Percentiles rank a stretch among this genome's conserved stretches.
Evolutionary conservation across 495 filamentous ascomycete genomes (phyloP).

Genomic region (Xylaria bambusicola): DNA sequence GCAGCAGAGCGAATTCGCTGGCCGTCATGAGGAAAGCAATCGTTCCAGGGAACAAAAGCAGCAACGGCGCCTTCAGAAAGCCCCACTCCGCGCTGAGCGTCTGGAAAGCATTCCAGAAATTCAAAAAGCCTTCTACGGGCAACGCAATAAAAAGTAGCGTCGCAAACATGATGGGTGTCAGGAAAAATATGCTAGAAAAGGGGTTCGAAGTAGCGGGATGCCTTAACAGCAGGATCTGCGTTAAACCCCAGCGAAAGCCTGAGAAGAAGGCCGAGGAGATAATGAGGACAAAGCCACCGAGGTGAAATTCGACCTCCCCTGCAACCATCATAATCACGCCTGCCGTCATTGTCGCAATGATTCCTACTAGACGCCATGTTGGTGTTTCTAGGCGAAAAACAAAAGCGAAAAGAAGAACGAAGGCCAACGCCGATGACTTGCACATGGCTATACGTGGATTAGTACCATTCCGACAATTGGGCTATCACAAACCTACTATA

Average conservation of each 20-base stretch:
- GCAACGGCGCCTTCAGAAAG: conserved; percentile 48
- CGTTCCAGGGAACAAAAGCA: conserved; percentile 85
- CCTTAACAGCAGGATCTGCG: conserved; percentile 90
- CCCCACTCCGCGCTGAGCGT: conserved; percentile 68
- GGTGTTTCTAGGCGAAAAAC: conserved; percentile 88
- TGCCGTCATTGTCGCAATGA: conserved; percentile 90
- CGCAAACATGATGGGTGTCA: conserved; percentile 94
- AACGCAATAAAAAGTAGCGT: conserved; percentile 78
- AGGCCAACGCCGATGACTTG: conserved; percentile 93
- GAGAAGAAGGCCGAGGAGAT: conserved; percentile 93
- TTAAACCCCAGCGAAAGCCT: conserved; percentile 95
- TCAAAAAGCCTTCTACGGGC: conserved; percentile 76
- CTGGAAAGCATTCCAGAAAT: conserved; percentile 63
- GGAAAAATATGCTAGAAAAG: conserved; percentile 95
- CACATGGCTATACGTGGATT: conserved; percentile 74
- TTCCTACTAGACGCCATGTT: conserved; percentile 78
- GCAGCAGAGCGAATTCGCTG: conserved; percentile 91
- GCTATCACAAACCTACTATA: conserved; percentile 85
- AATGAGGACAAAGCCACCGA: conserved; percentile 85
- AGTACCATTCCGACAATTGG: too few relatives aligned
- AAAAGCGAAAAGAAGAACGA: conserved; percentile 95
- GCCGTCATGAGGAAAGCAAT: conserved; percentile 97
- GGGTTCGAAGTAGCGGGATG: conserved; percentile 96
- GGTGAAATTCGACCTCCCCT: conserved; percentile 88
- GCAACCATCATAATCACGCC: conserved; percentile 99